Evolutionary conservation across 2,329 filamentous ascomycete genomes (phyloP), one percentile per base, ranked within the genome.

Genomic region (Epichloe baconii): DNA sequence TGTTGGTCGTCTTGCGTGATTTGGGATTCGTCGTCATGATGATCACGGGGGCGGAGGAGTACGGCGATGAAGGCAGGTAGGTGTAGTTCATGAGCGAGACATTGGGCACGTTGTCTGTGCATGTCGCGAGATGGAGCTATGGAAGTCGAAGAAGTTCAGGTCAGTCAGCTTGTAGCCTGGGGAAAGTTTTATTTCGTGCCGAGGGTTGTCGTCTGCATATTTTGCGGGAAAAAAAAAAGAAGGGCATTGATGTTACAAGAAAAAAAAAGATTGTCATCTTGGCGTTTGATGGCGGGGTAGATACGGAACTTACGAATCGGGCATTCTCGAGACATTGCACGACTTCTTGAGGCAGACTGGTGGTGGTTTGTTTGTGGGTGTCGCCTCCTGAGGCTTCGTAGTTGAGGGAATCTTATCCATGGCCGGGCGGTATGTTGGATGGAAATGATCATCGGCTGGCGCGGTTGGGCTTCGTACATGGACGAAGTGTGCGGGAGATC

Each of bases 61-160:
- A 85, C 40, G 82, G 83, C 15, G 86, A 87, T 5, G 77, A 82
- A 40, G 89, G 85, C 21, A 98, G 85, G 71, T 96, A 97, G 63
- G 93, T 97, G 74, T 97, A 97, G 74, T 95, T 96, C 93, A 98
- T 98, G 57, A 98, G 81, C 38, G 89, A 94, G 58, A 97, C 88
- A 66, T 97, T 88, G 10, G 93, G 93, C 56, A 82, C 75, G 62
- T 93, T 85, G 58, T 85, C 77, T 59, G 82, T 82, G 67, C 86
- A 94, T 52, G 93, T 98, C 60, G 93, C 90, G 49, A 98, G 85
- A 69, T 98, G 93, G 58, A 98, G 88, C 89, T 95, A 7, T 35
- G 21, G 14, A 4, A 12, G 17, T 49, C 15, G 38, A 31, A 12
- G n/a, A 38, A 14, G 23, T 2, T 26, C 23, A 12, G 10, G 10